Base-by-base conservation (phyloP, 139 green algal genomes). In the Closterium sp. region DNA sequence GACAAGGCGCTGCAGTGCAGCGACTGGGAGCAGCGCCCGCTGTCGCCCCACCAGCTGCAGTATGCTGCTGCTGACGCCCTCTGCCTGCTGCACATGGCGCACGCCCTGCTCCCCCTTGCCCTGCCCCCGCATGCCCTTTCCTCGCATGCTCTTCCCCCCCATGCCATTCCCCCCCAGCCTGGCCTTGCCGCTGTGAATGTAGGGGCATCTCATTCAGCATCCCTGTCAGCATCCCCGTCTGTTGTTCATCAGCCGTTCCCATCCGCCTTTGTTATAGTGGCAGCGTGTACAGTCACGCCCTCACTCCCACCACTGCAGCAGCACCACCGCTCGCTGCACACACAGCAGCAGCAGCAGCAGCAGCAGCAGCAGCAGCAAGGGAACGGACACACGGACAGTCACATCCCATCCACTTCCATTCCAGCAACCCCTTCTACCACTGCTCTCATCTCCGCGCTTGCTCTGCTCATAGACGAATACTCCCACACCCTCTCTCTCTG, bases 1-100 rank as follows among this genome's bases (percentile, higher is more conserved):
- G 35, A 55, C 69, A 91, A 92, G 89, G 89, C 85, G 35, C 90
- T 95, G 93, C 96, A 97, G 90, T 93, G 91, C 21, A 95, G 90
- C 85, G 91, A 95, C 84, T 97, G 96, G 96, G 90, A 90, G 28
- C 33, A 36, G 32, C 88, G 96, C 55, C 96, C 96, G 28, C 89
- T 97, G 43, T 91, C 86, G 2, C 3, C 10, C 1, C 31, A 88
- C 69, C 96, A 97, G 93, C 34, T 96, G 85, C 30, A 83, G 34
- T 97, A 97, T 89, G 96, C 96, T 30, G 96, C 96, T 1, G 36
- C 43, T 4, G 96, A 97, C 69, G 91, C 89, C 25, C 36, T 35
- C 34, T 94, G 91, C 88, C 85, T 94, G 43, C 33, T 94, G 16
- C 33, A 69, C 55, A 88, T 94, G n/a, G 93, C 93, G 32, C 89